phyloP scores from a whole-genome alignment of 1,284 basidiomycete species.

The Athelia sp. region DNA sequence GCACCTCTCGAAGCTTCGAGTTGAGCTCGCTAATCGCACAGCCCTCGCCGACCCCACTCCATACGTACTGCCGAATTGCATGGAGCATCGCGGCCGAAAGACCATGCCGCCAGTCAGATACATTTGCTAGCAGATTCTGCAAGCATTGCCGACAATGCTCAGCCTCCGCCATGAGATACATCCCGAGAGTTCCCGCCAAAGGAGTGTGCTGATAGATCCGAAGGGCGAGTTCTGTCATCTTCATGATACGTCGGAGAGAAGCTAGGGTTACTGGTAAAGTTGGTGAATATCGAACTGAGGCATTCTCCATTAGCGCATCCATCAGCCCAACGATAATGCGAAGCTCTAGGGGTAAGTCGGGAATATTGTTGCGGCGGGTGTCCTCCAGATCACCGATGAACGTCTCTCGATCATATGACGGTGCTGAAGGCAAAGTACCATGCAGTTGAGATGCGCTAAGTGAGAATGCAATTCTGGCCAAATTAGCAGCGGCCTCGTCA shows the following conservation, averaged over 20 bases:
- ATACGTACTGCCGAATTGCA: not conserved
- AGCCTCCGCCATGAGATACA: not conserved
- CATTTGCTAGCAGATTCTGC: not conserved
- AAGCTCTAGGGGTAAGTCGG: too few relatives aligned
- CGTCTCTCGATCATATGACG: too few relatives aligned
- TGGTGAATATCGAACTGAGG: too few relatives aligned
- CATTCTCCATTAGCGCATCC: too few relatives aligned
- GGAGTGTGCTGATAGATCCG: not conserved
- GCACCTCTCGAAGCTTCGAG: not conserved
- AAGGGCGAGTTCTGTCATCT: not conserved
- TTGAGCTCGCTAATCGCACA: not conserved
- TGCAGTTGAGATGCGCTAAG: too few relatives aligned
- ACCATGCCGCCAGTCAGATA: not conserved
- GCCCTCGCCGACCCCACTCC: not conserved
- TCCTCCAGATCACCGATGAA: too few relatives aligned
- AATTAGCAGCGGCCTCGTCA: too few relatives aligned
- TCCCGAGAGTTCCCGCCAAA: not conserved
- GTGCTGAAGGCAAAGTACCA: too few relatives aligned
- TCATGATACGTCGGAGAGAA: not conserved
- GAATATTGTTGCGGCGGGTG: too few relatives aligned
- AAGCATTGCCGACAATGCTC: not conserved
- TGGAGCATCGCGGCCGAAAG: not conserved
- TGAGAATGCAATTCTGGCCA: too few relatives aligned
- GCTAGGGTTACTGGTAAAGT: too few relatives aligned
- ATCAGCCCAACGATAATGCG: too few relatives aligned